A percentile compares a stretch with the other conserved stretches of the same genome.
Evolutionary conservation across 2,329 filamentous ascomycete genomes (phyloP).

Genomic region (Fusarium clavum): DNA sequence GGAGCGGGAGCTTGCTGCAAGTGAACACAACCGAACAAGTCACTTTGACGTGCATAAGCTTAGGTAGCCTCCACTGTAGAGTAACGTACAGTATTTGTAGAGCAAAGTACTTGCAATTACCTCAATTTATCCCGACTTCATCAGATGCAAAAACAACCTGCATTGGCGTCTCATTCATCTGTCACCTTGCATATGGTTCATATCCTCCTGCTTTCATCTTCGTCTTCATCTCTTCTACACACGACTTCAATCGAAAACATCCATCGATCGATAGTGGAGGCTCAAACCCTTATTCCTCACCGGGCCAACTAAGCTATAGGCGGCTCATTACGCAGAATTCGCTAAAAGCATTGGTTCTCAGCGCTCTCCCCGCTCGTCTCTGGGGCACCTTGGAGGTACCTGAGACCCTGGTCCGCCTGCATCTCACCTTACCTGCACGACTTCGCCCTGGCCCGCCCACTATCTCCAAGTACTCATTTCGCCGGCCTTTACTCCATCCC

Average conservation of each 20-base stretch:
- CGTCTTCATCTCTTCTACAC: neutral
- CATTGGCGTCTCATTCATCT: neutral
- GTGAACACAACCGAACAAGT: slow-evolving; percentile 40
- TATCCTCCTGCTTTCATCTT: slow-evolving; percentile 9
- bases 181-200: neutral
- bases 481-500: slow-evolving; percentile 40
- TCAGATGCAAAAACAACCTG: slow-evolving; percentile 10
- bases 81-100: neutral
- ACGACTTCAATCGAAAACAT: slow-evolving; percentile 18
- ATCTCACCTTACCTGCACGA: slow-evolving; percentile 37
- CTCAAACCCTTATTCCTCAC: slow-evolving; percentile 10
- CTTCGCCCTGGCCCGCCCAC: slow-evolving; percentile 36
- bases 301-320: slow-evolving; percentile 25
- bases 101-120: slow-evolving; percentile 1
- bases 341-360: slow-evolving; percentile 37
- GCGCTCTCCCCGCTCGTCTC: slow-evolving; percentile 30
- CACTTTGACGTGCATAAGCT: slow-evolving; percentile 40
- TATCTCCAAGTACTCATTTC: slow-evolving; percentile 48
- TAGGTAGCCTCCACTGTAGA: neutral
- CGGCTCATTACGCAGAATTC: slow-evolving; percentile 25
- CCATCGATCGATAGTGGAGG: neutral
- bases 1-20: slow-evolving; percentile 30
- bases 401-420: slow-evolving; percentile 29
- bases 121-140: slow-evolving; percentile 24
- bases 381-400: slow-evolving; percentile 36